These are phyloP conservation scores for Pyrenochaeta sp. DNA, from an alignment of 2,329 filamentous ascomycete genomes.

Conservation along the genomic window DNA sequence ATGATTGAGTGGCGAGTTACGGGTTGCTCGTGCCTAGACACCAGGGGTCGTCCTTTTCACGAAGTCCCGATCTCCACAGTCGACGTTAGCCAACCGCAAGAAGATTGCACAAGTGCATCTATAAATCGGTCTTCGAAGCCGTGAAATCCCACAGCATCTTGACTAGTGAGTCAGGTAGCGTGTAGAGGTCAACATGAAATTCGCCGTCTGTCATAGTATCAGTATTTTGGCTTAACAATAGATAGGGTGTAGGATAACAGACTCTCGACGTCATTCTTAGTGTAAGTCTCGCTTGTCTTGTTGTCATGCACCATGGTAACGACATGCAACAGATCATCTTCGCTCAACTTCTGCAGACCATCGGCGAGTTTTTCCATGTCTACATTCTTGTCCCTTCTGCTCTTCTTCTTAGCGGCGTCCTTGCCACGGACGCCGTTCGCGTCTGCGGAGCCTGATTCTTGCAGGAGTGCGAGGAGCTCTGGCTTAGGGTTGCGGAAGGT, in stretches of 20 bases:
- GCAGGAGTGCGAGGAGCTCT: constrained; percentile 78
- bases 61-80: too few relatives aligned
- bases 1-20: too few relatives aligned
- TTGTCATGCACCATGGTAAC: constrained; percentile 99
- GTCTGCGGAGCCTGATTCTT: constrained; percentile 81
- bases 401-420: constrained; percentile 78
- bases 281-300: constrained; percentile 92
- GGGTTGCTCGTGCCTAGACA: too few relatives aligned
- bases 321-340: constrained; percentile 92
- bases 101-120: constrained; percentile 8
- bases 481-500: constrained; percentile 93
- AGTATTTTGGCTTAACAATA: constrained; percentile 9
- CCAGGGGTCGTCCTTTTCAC: too few relatives aligned
- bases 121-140: constrained; percentile 43
- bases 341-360: constrained; percentile 83
- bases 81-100: not conserved
- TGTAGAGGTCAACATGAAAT: constrained; percentile 98
- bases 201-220: constrained; percentile 74
- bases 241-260: constrained; percentile 51
- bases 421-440: constrained; percentile 71
- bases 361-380: constrained; percentile 99
- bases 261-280: constrained; percentile 97
- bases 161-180: constrained; percentile 86
- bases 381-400: constrained; percentile 71
- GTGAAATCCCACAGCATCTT: constrained; percentile 96